Base-by-base conservation (phyloP, 768 basidiomycete genomes). In the Lactarius indigo region DNA sequence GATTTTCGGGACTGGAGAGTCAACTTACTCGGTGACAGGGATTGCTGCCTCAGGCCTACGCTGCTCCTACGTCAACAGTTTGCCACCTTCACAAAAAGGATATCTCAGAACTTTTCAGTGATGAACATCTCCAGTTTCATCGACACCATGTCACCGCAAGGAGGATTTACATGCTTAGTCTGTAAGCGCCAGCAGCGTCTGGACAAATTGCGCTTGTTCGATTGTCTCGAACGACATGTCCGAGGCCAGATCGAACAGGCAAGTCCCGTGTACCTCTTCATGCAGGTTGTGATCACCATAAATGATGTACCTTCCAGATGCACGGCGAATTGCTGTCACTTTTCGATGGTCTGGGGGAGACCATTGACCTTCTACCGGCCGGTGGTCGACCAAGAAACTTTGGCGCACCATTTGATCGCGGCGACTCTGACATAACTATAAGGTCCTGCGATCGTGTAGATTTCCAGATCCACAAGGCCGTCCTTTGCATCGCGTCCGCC, bases 401-500 rank as follows among this genome's bases (percentile, higher is more conserved):
- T 30, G 68, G 61, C 44, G 31, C 64, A 26, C 67, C 67, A 31
- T 68, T 68, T 13, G 55, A 68, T 26, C 60, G 59, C 15, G 31
- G 17, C 10, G 64, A 65, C 17, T 47, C 63, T 7, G 84, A 86
- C 69, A 74, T 87, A 61, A 80, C 85, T 61, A 75, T 88, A 47
- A 81, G 83, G 61, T 83, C 85, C 9, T 83, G 82, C 58, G 86
- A 87, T 70, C 69, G 75, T 28, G 77, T 80, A 69, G 76, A 79
- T 63, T 87, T 87, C 74, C 79, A 79, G 66, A 81, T 84, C 63
- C 83, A 84, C 79, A 84, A 83, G 69, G 69, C 81, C 54, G 75
- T 88, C 63, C 77, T 89, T 13, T 79, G 83, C 20, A 71, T 85
- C 18, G 82, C 85, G 1, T 89, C 88, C 13, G 78, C 83, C 5